Base-by-base conservation (phyloP, 2,329 filamentous ascomycete species). In the Penicillium sp. region DNA sequence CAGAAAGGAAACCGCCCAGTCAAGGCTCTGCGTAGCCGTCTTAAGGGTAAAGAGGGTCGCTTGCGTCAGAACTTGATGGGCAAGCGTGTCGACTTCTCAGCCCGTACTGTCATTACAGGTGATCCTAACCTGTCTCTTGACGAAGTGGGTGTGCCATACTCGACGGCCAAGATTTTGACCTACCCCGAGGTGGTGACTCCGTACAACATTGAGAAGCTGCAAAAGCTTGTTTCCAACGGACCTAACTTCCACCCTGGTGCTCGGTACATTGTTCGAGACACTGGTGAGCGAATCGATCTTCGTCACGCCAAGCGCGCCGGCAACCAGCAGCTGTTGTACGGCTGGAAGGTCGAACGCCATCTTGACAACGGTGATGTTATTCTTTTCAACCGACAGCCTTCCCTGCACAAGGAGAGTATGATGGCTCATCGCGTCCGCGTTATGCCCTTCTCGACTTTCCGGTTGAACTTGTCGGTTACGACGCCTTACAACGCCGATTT, bases 401-500 rank as follows among this genome's bases (percentile, higher is more conserved):
- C 95, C 38, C 84, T 99, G 73, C 95, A 99, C 85, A 99, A 99
- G 80, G 95, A 99, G 77, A 99, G 95, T 63, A 99, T 99, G 95
- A 99, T 99, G 96, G 95, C 92, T 79, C 95, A 99, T 80, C 89
- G 92, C 71, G 95, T 99, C 66, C 90, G 90, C 63, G 95, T 99
- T 64, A 98, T 99, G 93, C 95, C 95, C 3, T 99, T 97, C 79
- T 99, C 95, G 6, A 99, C 95, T 1, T 99, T 99, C 84, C 90
- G 95, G 66, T 86, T 99, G 51, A 99, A 99, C 74, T 80, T 99
- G 70, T 99, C 95, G 0, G 95, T 99, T 74, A 99, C 96, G 0
- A 96, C 93, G 30, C 95, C 95, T 0, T 99, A 99, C 84, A 99
- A 99, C 82, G 95, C 95, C 72, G 95, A 99, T 91, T 99, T 99